Evolutionary conservation across 2,329 filamentous ascomycete species (phyloP).

Genomic region (Arthrobotrys sphaeroides): DNA sequence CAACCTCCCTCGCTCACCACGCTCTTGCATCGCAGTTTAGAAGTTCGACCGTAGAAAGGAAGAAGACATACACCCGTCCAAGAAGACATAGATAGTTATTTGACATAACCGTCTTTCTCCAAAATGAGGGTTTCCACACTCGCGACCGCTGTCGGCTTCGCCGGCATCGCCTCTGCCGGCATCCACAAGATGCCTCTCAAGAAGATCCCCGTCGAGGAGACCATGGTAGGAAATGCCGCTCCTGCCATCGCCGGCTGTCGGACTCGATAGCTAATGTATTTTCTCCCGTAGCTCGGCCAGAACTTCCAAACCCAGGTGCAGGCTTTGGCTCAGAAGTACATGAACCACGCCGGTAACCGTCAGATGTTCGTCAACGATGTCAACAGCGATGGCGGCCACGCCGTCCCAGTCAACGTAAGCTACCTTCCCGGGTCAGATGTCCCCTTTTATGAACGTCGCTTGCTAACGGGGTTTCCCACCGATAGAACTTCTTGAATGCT

Average conservation of each 20-base stretch:
- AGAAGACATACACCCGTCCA: too few relatives aligned
- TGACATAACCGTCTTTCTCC: conserved; percentile 33
- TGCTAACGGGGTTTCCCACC: conserved; percentile 25
- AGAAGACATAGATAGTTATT: conserved; percentile 30
- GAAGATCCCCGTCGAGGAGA: conserved; percentile 91
- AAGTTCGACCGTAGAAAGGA: background rate
- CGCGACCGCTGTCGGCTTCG: conserved; percentile 50
- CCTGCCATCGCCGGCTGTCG: background rate
- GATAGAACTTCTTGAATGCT: conserved; percentile 90
- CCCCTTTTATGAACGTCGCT: background rate
- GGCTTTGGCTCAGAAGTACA: conserved; percentile 93
- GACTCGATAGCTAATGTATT: conserved; percentile 14
- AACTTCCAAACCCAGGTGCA: conserved; percentile 79
- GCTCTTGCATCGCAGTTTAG: conserved; percentile 15
- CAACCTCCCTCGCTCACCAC: conserved; percentile 4
- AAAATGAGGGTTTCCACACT: conserved; percentile 51
- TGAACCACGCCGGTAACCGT: conserved; percentile 78
- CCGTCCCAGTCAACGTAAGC: conserved; percentile 77
- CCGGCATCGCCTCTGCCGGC: conserved; percentile 80
- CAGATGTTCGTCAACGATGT: conserved; percentile 77
- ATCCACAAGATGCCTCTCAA: conserved; percentile 97
- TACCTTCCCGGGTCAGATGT: background rate
- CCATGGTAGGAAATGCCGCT: conserved; percentile 76
- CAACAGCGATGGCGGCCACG: conserved; percentile 75
- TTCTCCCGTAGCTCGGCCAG: conserved; percentile 52